Evolutionary conservation across 2,329 filamentous ascomycete species (phyloP), one percentile per base, ranked within the genome.

Genomic region (Penicillium vulpinum): DNA sequence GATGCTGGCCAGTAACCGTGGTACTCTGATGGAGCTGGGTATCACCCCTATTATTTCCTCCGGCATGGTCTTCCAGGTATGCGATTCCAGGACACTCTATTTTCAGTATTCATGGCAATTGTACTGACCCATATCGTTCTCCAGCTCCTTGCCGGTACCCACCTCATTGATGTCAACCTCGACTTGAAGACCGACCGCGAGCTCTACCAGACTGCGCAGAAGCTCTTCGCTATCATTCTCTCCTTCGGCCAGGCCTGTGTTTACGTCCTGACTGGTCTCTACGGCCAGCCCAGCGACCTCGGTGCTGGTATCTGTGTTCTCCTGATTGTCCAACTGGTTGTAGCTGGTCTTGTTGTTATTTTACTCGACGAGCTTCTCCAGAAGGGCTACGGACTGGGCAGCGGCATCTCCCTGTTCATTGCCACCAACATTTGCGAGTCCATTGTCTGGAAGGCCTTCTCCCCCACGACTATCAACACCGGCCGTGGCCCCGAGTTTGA

Each of bases 381-480:
- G 83, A 99, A 99, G 87, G 94, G 94, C 67, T 99, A 99, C 73
- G 94, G 94, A 79, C 89, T 99, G 64, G 94, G 94, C 79, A 96
- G 91, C 75, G 94, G 94, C 81, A 99, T 99, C 77, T 97, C 93
- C 46, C 90, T 99, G 64, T 99, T 99, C 85, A 99, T 99, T 75
- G 94, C 94, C 67, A 99, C 94, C 83, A 97, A 97, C 86, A 97
- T 99, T 74, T 99, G 94, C 90, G 94, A 99, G 84, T 97, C 93
- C 56, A 99, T 99, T 78, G 90, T 99, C 82, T 99, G 94, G 94
- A 97, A 97, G 85, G 94, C 95, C 51, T 97, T 99, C 85, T 97
- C 93, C 51, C 95, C 95, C 56, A 97, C 92, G 59, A 97, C 94
- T 75, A 95, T 97, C 83, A 99, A 99, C 86, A 99, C 95, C 66